Evolutionary conservation across 306 rosid genomes (phyloP), one percentile per base, ranked within the genome.

Genomic region (Corylus heterophylla): DNA sequence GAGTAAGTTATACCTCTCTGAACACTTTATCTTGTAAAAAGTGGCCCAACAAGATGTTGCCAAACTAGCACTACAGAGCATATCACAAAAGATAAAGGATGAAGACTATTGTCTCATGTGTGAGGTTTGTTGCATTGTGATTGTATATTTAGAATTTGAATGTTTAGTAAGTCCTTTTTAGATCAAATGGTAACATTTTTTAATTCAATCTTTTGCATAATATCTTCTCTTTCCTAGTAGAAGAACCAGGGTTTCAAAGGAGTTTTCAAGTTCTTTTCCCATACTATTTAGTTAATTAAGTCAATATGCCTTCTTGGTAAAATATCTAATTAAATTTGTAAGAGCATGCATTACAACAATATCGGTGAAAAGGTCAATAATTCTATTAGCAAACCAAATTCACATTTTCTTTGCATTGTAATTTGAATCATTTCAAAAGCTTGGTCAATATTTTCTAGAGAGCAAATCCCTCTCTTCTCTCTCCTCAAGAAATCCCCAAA

Each of bases 1-100:
- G 83, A 35, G 75, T 27, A 5, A 2, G 1, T 12, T 87, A 76
- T 54, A 78, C 87, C 18, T 77, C 89, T 1, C 29, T 79, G 3
- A 67, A 54, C 42, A 74, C 85, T 4, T 92, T 82, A 64, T 0
- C 50, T 1, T 69, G 52, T 0, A 84, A 31, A 87, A 76, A 81
- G 85, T 78, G 1, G 91, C 94, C 2, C 93, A 90, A 16, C 87
- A 92, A 3, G 90, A 87, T 2, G 91, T 29, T 10, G 90, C 94
- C 2, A 86, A 70, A 58, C 16, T 86, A 44, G 94, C 92, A 0
- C 22, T 85, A 29, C 86, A 78, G 27, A 2, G 1, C 17, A 59
- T 87, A 59, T 22, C 48, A 12, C 10, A 62, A n/a, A 79, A 63
- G 61, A 48, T 74, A 12, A 81, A 58, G 75, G 78, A 80, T 17